Evolutionary conservation across 371 early-diverging fungal species (phyloP), one percentile per base, ranked within the genome.

Genomic region (Coemansia sp.): DNA sequence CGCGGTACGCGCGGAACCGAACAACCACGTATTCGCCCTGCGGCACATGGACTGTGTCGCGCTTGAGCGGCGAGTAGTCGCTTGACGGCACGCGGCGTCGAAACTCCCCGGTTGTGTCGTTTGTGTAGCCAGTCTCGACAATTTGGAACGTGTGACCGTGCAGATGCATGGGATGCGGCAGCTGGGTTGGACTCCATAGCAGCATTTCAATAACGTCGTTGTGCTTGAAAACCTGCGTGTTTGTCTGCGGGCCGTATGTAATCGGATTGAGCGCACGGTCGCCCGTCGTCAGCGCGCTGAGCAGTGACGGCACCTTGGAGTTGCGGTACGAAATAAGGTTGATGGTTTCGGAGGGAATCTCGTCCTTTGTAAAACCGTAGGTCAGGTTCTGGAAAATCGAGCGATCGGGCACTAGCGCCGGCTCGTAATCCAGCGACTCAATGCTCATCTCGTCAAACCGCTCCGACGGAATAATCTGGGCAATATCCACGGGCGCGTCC

Each of bases 141-240:
- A 92, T 68, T 64, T 89, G 88, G 83, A 93, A 93, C 36, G 76
- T 75, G 75, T 93, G 90, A 6, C 93, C 93, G 72, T 93, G 93
- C 13, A 91, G 76, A 78, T 91, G 93, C 84, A 90, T 90, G 47
- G 91, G 91, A 66, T 92, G 91, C 55, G 72, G 70, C 43, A 84
- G 84, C 14, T 60, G 58, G 16, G 87, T 88, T 16, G 81, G 66
- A 74, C 92, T 93, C 70, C 82, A 83, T 65, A 92, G 72, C 11
- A 85, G 70, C 43, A 88, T 58, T 73, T 87, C 84, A 10, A 83
- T 57, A 10, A 87, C 78, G 43, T 80, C 73, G 31, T 83, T 69
- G 76, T 83, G 82, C 56, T 83, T 82, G 7, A 59, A 40, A 4
- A 73, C 64, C 14, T 53, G 32, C 0, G 74, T 56, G 47, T 72